Evolutionary conservation across 129 eudicot genomes (phyloP).

Genomic region (Scalesia atractyloides): DNA sequence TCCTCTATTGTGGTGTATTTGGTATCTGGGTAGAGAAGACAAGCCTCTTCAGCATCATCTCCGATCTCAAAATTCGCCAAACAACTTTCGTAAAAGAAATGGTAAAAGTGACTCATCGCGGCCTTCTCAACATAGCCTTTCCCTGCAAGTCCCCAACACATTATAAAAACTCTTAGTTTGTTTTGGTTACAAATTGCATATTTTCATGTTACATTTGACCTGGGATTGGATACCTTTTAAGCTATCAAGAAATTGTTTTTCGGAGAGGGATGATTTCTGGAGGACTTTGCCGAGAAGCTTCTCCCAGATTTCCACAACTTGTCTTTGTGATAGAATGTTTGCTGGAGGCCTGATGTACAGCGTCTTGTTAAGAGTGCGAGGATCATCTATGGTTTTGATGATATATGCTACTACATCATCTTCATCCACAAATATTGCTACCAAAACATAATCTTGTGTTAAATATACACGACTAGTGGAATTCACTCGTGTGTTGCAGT

Average conservation of each 20-base stretch:
- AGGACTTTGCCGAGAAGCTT: constrained; percentile 46
- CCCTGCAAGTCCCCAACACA: constrained; percentile 17
- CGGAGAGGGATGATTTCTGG: constrained; percentile 33
- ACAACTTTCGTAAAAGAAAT: constrained; percentile 50
- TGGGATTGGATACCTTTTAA: constrained; percentile 37
- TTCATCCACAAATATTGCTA: constrained; percentile 53
- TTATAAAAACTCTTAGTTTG: not conserved
- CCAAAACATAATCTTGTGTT: not conserved
- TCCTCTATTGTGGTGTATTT: constrained; percentile 38
- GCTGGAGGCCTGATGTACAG: constrained; percentile 46
- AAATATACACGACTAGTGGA: too few relatives aligned
- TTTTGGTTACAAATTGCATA: not conserved
- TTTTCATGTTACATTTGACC: not conserved
- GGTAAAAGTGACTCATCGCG: constrained; percentile 44
- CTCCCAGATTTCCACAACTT: constrained; percentile 51
- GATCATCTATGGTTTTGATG: constrained; percentile 49
- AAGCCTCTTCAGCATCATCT: constrained; percentile 42
- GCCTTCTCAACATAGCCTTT: constrained; percentile 44
- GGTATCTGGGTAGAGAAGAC: constrained; percentile 46
- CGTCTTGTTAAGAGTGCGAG: constrained; percentile 46
- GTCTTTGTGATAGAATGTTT: constrained; percentile 48
- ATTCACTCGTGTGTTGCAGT: too few relatives aligned
- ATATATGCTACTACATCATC: constrained; percentile 53
- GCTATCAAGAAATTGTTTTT: constrained; percentile 37
- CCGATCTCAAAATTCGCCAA: constrained; percentile 45